These are phyloP conservation scores for Podila clonocystis DNA, from an alignment of 192 early-diverging fungal genomes.

Conservation along the genomic window DNA sequence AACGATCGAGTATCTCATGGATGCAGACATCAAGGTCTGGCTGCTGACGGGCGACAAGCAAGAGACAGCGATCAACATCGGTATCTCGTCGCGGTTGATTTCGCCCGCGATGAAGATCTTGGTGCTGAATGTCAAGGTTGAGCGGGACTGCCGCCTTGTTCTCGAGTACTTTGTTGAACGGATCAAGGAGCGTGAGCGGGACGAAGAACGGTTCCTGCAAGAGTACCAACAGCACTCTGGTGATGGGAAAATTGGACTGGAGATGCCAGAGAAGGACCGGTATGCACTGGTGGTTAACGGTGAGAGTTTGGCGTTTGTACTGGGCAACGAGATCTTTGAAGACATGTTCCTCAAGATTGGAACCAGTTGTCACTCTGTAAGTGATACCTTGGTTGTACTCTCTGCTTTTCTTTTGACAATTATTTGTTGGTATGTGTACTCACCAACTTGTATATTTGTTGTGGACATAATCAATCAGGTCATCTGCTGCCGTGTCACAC, in stretches of 20 bases:
- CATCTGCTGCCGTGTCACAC: constrained; percentile 98
- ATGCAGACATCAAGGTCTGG: constrained; percentile 94
- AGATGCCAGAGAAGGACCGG: constrained; percentile 41
- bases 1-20: constrained; percentile 90
- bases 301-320: constrained; percentile 86
- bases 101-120: constrained; percentile 94
- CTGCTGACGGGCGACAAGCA: constrained; percentile 96
- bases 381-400: constrained; percentile 43
- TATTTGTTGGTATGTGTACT: too few species aligned
- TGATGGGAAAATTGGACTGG: constrained; percentile 1
- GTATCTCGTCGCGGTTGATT: constrained; percentile 90
- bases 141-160: constrained; percentile 86
- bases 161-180: constrained; percentile 70
- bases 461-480: constrained; percentile 55
- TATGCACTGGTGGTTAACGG: constrained; percentile 95
- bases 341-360: constrained; percentile 71
- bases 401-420: too few species aligned
- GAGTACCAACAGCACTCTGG: constrained; percentile 22
- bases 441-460: background rate
- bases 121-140: constrained; percentile 87
- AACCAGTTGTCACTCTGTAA: constrained; percentile 76
- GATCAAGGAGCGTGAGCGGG: constrained; percentile 45
- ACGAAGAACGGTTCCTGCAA: constrained; percentile 41
- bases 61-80: constrained; percentile 98
- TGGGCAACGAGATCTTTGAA: constrained; percentile 78